Evolutionary conservation across 202 grass and related monocot species (phyloP).

Genomic region (Eragrostis tef): DNA sequence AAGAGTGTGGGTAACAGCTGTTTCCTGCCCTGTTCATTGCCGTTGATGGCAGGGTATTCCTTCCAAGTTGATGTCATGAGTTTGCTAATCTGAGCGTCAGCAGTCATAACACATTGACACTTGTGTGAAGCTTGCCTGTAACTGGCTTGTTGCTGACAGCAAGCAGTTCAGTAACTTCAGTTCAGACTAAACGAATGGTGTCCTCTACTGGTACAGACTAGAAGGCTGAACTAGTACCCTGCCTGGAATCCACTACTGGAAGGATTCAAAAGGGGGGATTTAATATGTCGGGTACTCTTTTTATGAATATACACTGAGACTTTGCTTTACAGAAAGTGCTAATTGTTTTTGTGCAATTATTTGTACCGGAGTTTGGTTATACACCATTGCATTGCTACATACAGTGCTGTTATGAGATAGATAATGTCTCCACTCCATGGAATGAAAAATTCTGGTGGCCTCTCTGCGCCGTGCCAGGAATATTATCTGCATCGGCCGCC

Average conservation of each 20-base stretch:
- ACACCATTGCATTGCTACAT: conserved; percentile 13
- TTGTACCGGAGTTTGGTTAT: background rate
- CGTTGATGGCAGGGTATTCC: conserved; percentile 24
- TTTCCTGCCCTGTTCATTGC: conserved; percentile 33
- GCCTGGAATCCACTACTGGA: conserved; percentile 32
- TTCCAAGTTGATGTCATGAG: conserved; percentile 16
- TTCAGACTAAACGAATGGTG: conserved; percentile 13
- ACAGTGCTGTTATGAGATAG: background rate
- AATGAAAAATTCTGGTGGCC: conserved; percentile 23
- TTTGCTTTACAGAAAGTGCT: conserved; percentile 33
- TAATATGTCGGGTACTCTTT: background rate
- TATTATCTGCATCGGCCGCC: background rate
- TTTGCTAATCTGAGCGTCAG: conserved; percentile 17
- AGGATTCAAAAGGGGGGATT: background rate
- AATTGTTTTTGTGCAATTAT: conserved; percentile 43
- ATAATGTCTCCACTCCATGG: background rate
- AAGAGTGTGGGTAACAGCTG: conserved; percentile 47
- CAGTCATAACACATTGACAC: conserved; percentile 4
- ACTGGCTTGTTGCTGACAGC: conserved; percentile 27
- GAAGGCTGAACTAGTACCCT: background rate
- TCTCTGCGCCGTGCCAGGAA: background rate
- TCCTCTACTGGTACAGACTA: background rate
- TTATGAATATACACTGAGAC: background rate
- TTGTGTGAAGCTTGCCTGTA: conserved; percentile 7
- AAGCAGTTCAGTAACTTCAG: conserved; percentile 1